Percentiles rank a stretch among this genome's conserved stretches.
These are phyloP conservation scores for Marchantia paleacea DNA, from an alignment of 225 moss, liverwort and hornwort genomes.

Conservation along the genomic window DNA sequence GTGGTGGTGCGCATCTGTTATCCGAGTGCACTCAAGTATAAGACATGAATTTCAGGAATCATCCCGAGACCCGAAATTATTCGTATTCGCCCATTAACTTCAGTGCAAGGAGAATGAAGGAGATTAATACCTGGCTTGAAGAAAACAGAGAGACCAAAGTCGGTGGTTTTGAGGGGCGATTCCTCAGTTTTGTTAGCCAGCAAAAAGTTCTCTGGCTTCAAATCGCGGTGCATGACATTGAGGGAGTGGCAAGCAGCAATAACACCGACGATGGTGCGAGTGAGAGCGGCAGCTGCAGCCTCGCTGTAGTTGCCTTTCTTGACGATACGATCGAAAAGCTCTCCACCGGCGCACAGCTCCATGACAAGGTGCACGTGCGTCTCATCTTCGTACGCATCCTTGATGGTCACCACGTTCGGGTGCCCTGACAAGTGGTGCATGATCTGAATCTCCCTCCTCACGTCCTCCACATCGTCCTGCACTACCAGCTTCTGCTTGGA, in stretches of 20 bases:
- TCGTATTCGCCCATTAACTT: not conserved
- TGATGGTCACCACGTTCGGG: constrained; percentile 18
- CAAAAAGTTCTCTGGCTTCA: constrained; percentile 23
- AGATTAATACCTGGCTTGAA: constrained; percentile 14
- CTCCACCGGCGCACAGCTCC: constrained; percentile 22
- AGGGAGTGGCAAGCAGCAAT: constrained; percentile 21
- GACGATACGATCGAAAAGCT: constrained; percentile 19
- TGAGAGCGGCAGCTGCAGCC: constrained; percentile 20
- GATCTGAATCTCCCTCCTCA: constrained; percentile 23
- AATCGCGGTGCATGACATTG: constrained; percentile 22
- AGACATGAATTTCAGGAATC: no score
- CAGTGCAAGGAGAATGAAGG: not conserved
- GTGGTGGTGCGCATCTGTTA: no score
- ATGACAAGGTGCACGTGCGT: constrained; percentile 15
- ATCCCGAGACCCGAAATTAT: not conserved
- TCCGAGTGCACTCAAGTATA: no score
- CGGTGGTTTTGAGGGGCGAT: constrained; percentile 18
- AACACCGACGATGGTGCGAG: constrained; percentile 17
- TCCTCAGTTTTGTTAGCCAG: constrained; percentile 21
- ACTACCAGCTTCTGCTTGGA: constrained; percentile 14
- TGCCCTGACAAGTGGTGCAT: constrained; percentile 23
- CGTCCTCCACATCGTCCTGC: constrained; percentile 24
- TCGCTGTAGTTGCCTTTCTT: constrained; percentile 23
- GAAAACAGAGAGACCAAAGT: constrained; percentile 23
- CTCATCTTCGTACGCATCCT: constrained; percentile 22